Evolutionary conservation across 2,329 filamentous ascomycete species (phyloP), one percentile per base, ranked within the genome.

Genomic region (Pyricularia pennisetigena): DNA sequence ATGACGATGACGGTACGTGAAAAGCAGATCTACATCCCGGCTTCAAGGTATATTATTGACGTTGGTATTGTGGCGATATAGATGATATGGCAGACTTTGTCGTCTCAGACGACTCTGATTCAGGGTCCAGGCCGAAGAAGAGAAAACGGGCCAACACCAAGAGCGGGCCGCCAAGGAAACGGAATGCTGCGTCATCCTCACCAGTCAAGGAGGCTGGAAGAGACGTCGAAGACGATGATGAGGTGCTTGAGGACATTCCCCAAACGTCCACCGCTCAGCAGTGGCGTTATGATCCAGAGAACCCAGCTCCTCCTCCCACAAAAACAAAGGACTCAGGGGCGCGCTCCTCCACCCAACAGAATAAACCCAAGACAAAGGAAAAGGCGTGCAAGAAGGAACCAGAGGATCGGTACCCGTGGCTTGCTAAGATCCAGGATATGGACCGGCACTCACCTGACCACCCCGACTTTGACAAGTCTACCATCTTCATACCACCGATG

Each of bases 381-480:
- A 61, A 61, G 57, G 57, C n/a, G 23, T 26, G 24, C n/a, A 67
- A 62, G 30, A 90, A 86, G 54, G 93, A 97, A 64, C 93, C 94
- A 0, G 92, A 96, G 71, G 85, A 94, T 68, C 86, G 95, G 70
- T 96, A 99, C 75, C 80, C 91, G 14, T 99, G 95, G 95, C 85
- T 99, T 68, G 94, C 93, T 66, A 90, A 94, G 70, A 85, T 95
- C 69, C 82, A 85, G 72, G 95, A 99, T 77, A 92, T 93, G 65
- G 93, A 98, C 74, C 88, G 89, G 67, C 89, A 97, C 74, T 85
- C 89, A 0, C 86, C 87, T 0, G 89, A 86, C 10, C 88, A 97
- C 76, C 90, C 94, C 0, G 94, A 99, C 68, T 97, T 94, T 73
- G 94, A 99, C 74, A 92, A 93, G 9, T 86, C 92, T 24, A 96